A percentile compares a stretch with the other conserved stretches of the same genome.
Conservation (phyloP, 1,139 yeast genomes). For the Suzukiozyma palmioleophila region DNA sequence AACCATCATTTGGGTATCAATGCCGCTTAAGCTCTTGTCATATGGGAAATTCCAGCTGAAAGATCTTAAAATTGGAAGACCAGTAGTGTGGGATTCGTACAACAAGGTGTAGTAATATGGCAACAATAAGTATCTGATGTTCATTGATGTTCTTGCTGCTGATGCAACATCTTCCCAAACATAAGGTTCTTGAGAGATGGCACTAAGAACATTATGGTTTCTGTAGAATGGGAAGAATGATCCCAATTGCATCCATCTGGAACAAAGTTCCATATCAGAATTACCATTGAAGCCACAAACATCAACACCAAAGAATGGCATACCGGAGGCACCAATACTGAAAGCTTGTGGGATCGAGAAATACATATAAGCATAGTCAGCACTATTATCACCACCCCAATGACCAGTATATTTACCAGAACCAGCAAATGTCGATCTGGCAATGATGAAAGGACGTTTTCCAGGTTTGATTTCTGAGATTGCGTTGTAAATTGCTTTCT, state of each 20-base stretch:
- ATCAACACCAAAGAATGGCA: conserved; percentile 22
- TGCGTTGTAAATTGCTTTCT: conserved; percentile 17
- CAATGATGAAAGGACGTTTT: conserved; percentile 19
- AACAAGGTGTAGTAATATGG: conserved; percentile 20
- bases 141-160: conserved; percentile 17
- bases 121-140: conserved; percentile 17
- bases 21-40: conserved; percentile 12
- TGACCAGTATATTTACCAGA: conserved; percentile 18
- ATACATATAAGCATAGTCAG: conserved; percentile 17
- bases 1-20: conserved; percentile 20
- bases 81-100: conserved; percentile 18
- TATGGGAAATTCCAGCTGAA: conserved; percentile 19
- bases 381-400: conserved; percentile 22
- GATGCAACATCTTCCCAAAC: conserved; percentile 17
- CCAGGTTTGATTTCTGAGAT: conserved; percentile 14
- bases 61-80: conserved; percentile 18
- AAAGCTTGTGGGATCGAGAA: conserved; percentile 21
- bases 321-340: conserved; percentile 17
- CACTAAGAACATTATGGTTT: conserved; percentile 19
- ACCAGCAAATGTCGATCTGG: conserved; percentile 18
- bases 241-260: conserved; percentile 24
- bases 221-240: conserved; percentile 23
- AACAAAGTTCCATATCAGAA: conserved; percentile 18
- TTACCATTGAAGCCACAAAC: conserved; percentile 22
- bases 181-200: conserved; percentile 20